Percentiles rank a stretch among this genome's conserved stretches.
Evolutionary conservation across 2,329 filamentous ascomycete species (phyloP).

Genomic region (Colletotrichum karsti): DNA sequence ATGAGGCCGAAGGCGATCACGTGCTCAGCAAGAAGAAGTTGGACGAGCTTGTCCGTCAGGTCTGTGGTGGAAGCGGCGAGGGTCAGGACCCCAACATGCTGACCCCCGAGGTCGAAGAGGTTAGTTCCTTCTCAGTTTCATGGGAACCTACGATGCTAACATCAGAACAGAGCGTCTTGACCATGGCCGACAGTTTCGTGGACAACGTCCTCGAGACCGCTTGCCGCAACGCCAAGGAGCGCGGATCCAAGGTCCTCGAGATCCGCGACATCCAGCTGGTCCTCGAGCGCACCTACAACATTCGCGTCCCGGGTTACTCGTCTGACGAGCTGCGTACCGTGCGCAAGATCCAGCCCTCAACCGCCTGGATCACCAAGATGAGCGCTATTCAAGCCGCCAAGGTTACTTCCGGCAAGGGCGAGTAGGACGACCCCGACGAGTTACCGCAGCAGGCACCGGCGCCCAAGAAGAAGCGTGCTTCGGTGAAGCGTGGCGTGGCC

Average conservation of each 20-base stretch:
- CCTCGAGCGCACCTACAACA: constrained; percentile 86
- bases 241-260: constrained; percentile 89
- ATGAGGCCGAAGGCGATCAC: constrained; percentile 91
- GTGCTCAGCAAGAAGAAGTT: constrained; percentile 98
- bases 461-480: not conserved
- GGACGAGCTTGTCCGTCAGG: constrained; percentile 92
- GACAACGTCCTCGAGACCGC: constrained; percentile 89
- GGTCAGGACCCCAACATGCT: constrained; percentile 79
- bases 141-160: constrained; percentile 3
- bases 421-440: constrained; percentile 44
- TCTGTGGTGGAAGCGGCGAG: constrained; percentile 82
- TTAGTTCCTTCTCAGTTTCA: constrained; percentile 50
- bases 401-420: constrained; percentile 71
- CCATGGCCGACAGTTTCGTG: constrained; percentile 92
- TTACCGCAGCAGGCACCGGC: not conserved
- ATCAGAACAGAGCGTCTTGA: constrained; percentile 76
- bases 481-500: not conserved
- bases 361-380: constrained; percentile 96
- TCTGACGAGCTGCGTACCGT: constrained; percentile 95
- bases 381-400: constrained; percentile 95
- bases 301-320: constrained; percentile 92
- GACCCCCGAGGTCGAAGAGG: constrained; percentile 95
- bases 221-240: constrained; percentile 92
- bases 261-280: constrained; percentile 86
- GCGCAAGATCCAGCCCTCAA: constrained; percentile 87